Conservation (phyloP, 352 stramenopile genomes). For the Globisporangium takayamanum region DNA sequence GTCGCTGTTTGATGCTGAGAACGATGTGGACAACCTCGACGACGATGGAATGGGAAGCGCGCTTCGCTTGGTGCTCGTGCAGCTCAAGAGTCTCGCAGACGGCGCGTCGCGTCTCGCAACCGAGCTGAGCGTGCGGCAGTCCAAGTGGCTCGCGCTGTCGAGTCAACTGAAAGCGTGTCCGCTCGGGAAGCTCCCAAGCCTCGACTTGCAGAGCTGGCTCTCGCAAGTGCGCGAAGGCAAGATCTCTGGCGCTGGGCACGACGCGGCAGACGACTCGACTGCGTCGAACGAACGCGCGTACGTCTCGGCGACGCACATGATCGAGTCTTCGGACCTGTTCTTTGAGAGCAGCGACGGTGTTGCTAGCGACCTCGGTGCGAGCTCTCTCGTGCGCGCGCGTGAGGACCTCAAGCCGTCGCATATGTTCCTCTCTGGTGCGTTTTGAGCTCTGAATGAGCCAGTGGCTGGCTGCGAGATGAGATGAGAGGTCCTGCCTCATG, state of each 20-base stretch:
- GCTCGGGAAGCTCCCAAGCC: constrained; percentile 33
- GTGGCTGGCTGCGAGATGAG: neutral
- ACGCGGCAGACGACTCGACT: constrained; percentile 27
- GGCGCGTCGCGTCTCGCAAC: constrained; percentile 15
- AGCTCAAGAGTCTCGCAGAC: constrained; percentile 19
- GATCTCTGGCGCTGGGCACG: constrained; percentile 61
- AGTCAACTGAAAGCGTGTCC: constrained; percentile 64
- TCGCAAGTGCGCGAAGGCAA: constrained; percentile 70
- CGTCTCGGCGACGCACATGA: constrained; percentile 9
- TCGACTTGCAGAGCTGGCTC: constrained; percentile 71
- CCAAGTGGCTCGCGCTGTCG: constrained; percentile 62
- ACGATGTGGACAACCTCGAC: constrained; percentile 1
- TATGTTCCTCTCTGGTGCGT: constrained; percentile 22
- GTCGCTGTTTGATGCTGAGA: neutral
- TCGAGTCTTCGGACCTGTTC: constrained; percentile 20
- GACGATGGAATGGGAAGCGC: constrained; percentile 3
- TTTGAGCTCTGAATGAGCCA: neutral
- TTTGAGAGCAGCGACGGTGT: constrained; percentile 10
- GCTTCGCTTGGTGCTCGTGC: constrained; percentile 14
- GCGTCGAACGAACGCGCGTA: constrained; percentile 9
- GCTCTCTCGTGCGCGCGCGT: constrained; percentile 24
- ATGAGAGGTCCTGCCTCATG: neutral
- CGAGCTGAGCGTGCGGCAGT: constrained; percentile 38
- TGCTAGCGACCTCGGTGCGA: constrained; percentile 10
- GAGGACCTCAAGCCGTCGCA: constrained; percentile 44